Evolutionary conservation across 257 asterid species (phyloP).

Genomic region (Solanum gandarillasii): DNA sequence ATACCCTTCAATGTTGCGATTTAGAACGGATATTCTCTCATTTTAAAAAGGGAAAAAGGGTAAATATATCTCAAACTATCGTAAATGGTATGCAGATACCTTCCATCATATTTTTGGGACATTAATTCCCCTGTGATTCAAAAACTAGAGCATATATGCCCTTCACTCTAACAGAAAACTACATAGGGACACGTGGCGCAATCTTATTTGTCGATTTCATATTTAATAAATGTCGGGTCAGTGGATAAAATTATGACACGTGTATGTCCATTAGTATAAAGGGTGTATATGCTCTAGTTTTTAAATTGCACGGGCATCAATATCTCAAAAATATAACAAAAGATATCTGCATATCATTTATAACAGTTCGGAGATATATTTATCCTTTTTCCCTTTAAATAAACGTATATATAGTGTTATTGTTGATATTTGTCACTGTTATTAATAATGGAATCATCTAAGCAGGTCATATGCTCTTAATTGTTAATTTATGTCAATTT

Average conservation of each 20-base stretch:
- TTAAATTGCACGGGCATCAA: fast-evolving
- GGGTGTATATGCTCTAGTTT: background rate
- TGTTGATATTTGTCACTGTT: background rate
- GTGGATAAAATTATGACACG: background rate
- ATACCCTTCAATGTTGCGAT: background rate
- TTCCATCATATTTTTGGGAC: fast-evolving
- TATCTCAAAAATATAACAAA: fast-evolving
- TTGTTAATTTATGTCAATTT: background rate
- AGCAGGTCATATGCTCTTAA: background rate
- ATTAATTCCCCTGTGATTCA: fast-evolving
- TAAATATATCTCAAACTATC: fast-evolving
- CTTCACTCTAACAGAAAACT: fast-evolving
- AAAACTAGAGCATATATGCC: too few species aligned
- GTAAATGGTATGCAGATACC: fast-evolving
- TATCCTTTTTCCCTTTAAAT: fast-evolving
- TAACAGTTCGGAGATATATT: fast-evolving
- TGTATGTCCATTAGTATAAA: too few species aligned
- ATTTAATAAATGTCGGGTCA: background rate
- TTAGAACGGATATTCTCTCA: background rate
- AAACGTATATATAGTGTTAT: background rate
- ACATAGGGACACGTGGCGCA: fast-evolving
- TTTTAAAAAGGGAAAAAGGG: too few species aligned
- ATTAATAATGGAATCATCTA: background rate
- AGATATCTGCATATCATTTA: fast-evolving
- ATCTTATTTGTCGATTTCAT: too few species aligned